Percentiles rank a stretch among this genome's conserved stretches.
These are phyloP conservation scores for Lentinula edodes DNA, from an alignment of 768 basidiomycete genomes.

Conservation along the genomic window DNA sequence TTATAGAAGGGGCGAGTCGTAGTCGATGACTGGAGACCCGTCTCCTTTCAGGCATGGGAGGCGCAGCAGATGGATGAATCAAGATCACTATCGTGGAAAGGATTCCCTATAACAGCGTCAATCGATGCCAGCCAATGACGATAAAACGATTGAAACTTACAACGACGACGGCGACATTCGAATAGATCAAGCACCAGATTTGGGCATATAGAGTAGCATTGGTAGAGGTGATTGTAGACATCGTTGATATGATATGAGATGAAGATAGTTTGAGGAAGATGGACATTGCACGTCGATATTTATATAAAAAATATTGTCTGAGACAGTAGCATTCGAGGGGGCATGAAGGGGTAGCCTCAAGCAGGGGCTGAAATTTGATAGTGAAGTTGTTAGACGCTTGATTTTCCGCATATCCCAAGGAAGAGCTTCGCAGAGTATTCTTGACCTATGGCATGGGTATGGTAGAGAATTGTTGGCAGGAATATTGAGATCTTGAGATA, in stretches of 20 bases:
- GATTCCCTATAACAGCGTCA: neutral
- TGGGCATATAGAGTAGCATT: neutral
- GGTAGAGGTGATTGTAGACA: neutral
- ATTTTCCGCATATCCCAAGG: too few species aligned
- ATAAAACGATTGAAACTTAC: neutral
- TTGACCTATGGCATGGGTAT: too few species aligned
- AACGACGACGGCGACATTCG: neutral
- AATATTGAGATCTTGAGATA: too few species aligned
- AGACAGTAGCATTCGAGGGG: neutral
- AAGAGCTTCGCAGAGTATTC: too few species aligned
- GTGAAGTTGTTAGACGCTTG: too few species aligned
- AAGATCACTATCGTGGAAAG: neutral
- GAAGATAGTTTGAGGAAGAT: neutral
- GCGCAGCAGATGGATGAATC: neutral
- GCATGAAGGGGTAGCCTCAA: neutral
- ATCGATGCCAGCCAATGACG: neutral
- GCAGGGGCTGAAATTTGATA: neutral
- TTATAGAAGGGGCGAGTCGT: neutral
- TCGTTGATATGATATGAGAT: neutral
- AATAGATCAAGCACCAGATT: neutral
- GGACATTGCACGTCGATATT: neutral
- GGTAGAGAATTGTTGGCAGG: too few species aligned
- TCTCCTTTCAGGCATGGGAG: neutral
- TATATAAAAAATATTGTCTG: neutral
- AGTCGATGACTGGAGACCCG: neutral